A percentile compares a stretch with the other conserved stretches of the same genome.
phyloP scores from a whole-genome alignment of 768 basidiomycete species.

The Russula sp. region DNA sequence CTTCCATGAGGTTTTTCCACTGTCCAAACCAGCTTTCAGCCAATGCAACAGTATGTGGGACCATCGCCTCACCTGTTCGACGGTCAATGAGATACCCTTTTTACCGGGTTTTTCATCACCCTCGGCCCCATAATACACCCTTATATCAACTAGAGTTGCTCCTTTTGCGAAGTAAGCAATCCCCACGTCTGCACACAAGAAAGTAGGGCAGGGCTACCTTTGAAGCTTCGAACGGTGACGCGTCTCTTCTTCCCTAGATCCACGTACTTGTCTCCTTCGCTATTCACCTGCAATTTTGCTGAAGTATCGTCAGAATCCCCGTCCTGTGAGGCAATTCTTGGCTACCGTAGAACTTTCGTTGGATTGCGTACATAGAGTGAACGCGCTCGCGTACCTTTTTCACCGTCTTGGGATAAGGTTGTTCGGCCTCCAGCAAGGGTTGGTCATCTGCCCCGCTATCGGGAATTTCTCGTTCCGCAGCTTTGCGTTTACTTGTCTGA shows the following conservation, averaged over 20 bases:
- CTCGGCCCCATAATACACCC: slow-evolving; percentile 58
- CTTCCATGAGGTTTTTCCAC: slow-evolving; percentile 20
- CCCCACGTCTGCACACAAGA: slow-evolving; percentile 24
- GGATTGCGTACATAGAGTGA: neutral
- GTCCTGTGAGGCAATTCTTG: neutral
- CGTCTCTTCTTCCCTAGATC: slow-evolving; percentile 71
- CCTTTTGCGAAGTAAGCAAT: slow-evolving; percentile 33
- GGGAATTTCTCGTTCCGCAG: neutral
- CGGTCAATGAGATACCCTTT: slow-evolving; percentile 65
- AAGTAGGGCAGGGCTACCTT: slow-evolving; percentile 33
- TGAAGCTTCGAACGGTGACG: slow-evolving; percentile 48
- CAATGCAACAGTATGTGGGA: neutral
- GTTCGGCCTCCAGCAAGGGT: neutral
- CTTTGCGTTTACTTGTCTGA: slow-evolving; percentile 16
- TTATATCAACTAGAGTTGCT: slow-evolving; percentile 56
- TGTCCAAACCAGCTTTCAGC: slow-evolving; percentile 34
- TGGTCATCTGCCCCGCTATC: neutral
- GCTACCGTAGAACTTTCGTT: neutral
- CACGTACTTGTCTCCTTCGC: slow-evolving; percentile 48
- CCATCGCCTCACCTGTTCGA: slow-evolving; percentile 52
- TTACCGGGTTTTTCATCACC: slow-evolving; percentile 68
- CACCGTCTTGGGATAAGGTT: slow-evolving; percentile 2
- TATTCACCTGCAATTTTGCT: slow-evolving; percentile 12
- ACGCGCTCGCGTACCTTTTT: slow-evolving; percentile 12
- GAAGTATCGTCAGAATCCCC: neutral